A percentile compares a stretch with the other conserved stretches of the same genome.
phyloP scores from a whole-genome alignment of 169 alveolate genomes.

The Babesia bovis region DNA sequence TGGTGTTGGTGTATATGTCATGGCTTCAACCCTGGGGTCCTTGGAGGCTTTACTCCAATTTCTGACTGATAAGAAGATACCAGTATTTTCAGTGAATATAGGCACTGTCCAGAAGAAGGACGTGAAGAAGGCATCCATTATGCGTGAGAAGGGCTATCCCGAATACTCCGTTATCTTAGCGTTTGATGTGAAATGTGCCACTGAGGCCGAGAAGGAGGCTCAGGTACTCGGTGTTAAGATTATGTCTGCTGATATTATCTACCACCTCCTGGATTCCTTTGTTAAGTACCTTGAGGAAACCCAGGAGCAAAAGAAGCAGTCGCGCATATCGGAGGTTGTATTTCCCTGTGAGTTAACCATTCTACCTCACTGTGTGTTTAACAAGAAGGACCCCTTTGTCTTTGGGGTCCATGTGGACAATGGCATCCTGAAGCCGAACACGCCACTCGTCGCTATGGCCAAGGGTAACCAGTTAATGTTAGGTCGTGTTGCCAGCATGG shows the following conservation, averaged over 20 bases:
- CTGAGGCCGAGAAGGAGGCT: slow-evolving; percentile 97
- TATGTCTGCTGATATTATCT: slow-evolving; percentile 97
- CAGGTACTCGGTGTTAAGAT: slow-evolving; percentile 93
- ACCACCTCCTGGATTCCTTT: slow-evolving; percentile 96
- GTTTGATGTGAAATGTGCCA: slow-evolving; percentile 95
- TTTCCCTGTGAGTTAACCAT: slow-evolving; percentile 95
- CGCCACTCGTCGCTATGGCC: slow-evolving; percentile 92
- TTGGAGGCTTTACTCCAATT: slow-evolving; percentile 97
- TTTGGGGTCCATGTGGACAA: slow-evolving; percentile 93
- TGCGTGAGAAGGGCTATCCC: slow-evolving; percentile 90
- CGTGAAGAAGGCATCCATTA: slow-evolving; percentile 93
- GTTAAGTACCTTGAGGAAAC: slow-evolving; percentile 89
- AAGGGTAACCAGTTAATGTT: slow-evolving; percentile 84
- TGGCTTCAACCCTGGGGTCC: slow-evolving; percentile 98
- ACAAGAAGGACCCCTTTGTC: slow-evolving; percentile 95
- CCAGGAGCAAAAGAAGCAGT: slow-evolving; percentile 87
- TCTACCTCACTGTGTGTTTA: slow-evolving; percentile 91
- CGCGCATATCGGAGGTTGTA: slow-evolving; percentile 83
- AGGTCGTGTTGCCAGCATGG: slow-evolving; percentile 95
- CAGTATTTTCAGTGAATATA: slow-evolving; percentile 95
- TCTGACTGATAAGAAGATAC: slow-evolving; percentile 91
- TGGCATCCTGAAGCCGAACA: slow-evolving; percentile 92
- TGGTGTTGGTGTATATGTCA: slow-evolving; percentile 96
- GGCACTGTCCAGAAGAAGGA: slow-evolving; percentile 99
- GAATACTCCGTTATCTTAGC: slow-evolving; percentile 97